Conservation (phyloP, 2,329 filamentous ascomycete genomes). For the Orbilia javanica region DNA sequence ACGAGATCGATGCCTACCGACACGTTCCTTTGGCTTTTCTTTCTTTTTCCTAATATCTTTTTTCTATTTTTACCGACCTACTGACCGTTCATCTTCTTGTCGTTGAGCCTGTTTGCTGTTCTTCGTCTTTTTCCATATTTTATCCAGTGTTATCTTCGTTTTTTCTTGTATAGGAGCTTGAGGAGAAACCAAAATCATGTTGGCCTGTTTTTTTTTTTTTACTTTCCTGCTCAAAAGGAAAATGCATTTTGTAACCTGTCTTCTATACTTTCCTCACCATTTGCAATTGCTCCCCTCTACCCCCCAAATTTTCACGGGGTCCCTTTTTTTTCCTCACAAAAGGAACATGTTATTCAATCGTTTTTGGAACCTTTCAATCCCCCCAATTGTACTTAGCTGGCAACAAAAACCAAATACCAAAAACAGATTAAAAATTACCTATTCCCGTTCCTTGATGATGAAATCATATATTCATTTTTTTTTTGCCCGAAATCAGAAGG, state of each 20-base stretch:
- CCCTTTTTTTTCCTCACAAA: background rate
- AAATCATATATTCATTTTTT: no score
- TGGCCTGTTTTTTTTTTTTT: conserved; percentile 46
- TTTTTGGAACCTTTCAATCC: conserved; percentile 11
- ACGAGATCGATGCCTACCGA: conserved; percentile 56
- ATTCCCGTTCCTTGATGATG: background rate
- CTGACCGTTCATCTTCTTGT: conserved; percentile 40
- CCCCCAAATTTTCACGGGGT: no score
- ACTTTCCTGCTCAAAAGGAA: conserved; percentile 12
- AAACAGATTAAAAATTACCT: conserved; percentile 35
- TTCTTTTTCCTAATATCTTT: conserved; percentile 8
- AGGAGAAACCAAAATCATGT: conserved; percentile 48
- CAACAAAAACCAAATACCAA: conserved; percentile 24
- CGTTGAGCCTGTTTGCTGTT: conserved; percentile 46
- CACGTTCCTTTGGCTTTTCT: conserved; percentile 36
- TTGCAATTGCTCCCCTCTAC: background rate
- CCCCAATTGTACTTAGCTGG: conserved; percentile 12
- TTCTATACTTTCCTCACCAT: background rate
- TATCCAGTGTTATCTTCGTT: conserved; percentile 25
- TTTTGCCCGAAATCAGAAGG: background rate
- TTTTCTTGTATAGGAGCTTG: conserved; percentile 47
- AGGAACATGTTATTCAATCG: background rate
- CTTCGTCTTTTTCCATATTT: conserved; percentile 19
- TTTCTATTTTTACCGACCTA: conserved; percentile 34
- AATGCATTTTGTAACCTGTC: conserved; percentile 18